Conservation (phyloP, 2,329 filamentous ascomycete genomes). For the Colletotrichum tofieldiae region DNA sequence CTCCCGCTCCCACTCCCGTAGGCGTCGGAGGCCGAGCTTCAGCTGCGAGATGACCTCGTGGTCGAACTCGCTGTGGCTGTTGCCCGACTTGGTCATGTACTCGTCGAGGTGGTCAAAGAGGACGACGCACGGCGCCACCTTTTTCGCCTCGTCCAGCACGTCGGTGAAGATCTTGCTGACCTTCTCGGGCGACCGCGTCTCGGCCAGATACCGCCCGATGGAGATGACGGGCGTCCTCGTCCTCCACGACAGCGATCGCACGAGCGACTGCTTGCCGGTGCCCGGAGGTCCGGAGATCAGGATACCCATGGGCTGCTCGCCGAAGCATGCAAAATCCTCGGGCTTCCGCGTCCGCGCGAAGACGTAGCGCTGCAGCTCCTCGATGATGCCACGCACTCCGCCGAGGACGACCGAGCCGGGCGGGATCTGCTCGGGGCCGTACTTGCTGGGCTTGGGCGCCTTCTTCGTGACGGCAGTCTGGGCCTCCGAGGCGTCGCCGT, state of each 20-base stretch:
- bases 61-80: slow-evolving; percentile 89
- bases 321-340: slow-evolving; percentile 29
- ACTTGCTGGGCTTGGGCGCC: slow-evolving; percentile 39
- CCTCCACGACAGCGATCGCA: slow-evolving; percentile 80
- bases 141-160: slow-evolving; percentile 82
- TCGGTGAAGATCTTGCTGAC: slow-evolving; percentile 58
- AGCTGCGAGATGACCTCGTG: slow-evolving; percentile 89
- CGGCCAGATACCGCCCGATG: slow-evolving; percentile 54
- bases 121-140: slow-evolving; percentile 88
- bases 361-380: slow-evolving; percentile 29
- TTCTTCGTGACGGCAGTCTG: slow-evolving; percentile 24
- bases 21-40: slow-evolving; percentile 87
- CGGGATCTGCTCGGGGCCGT: slow-evolving; percentile 39
- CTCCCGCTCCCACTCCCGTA: slow-evolving; percentile 79
- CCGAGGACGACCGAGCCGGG: slow-evolving; percentile 39
- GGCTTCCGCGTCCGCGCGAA: slow-evolving; percentile 32
- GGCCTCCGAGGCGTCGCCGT: slow-evolving; percentile 8
- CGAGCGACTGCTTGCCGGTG: slow-evolving; percentile 85
- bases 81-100: slow-evolving; percentile 89
- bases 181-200: slow-evolving; percentile 52
- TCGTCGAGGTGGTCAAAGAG: slow-evolving; percentile 92
- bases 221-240: slow-evolving; percentile 82
- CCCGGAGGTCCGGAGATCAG: slow-evolving; percentile 85
- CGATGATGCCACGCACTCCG: slow-evolving; percentile 20
- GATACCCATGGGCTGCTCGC: slow-evolving; percentile 72